Percentiles rank a stretch among this genome's conserved stretches.
These are phyloP conservation scores for Nissolia schottii DNA, from an alignment of 306 rosid species.

Conservation along the genomic window DNA sequence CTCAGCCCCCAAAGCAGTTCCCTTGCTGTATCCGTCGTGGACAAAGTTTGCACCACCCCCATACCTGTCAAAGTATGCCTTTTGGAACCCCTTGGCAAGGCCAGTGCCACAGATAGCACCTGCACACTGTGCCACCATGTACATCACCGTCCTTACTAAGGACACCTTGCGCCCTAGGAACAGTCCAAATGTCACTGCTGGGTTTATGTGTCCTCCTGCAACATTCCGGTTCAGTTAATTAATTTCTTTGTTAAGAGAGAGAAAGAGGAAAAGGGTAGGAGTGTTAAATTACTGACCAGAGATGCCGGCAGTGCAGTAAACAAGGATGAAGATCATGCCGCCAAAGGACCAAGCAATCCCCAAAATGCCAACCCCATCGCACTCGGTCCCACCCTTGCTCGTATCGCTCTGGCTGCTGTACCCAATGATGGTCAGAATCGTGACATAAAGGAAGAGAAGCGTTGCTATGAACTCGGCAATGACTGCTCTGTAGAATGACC, in stretches of 20 bases:
- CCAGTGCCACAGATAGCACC: slow-evolving; percentile 83
- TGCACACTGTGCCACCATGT: slow-evolving; percentile 68
- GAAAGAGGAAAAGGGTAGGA: background rate
- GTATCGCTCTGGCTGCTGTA: slow-evolving; percentile 35
- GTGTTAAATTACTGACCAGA: slow-evolving; percentile 20
- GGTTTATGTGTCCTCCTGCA: slow-evolving; percentile 94
- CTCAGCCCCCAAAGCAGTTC: slow-evolving; percentile 85
- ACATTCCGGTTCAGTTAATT: too few relatives aligned
- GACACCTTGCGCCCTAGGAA: slow-evolving; percentile 80
- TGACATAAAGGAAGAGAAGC: slow-evolving; percentile 79
- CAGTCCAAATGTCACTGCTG: slow-evolving; percentile 87
- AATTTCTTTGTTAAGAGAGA: background rate
- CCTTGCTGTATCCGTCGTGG: slow-evolving; percentile 57
- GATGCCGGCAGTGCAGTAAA: slow-evolving; percentile 95
- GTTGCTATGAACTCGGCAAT: slow-evolving; percentile 94
- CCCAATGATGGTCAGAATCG: slow-evolving; percentile 81
- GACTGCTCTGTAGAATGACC: slow-evolving; percentile 81
- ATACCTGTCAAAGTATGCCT: slow-evolving; percentile 37
- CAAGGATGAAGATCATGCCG: slow-evolving; percentile 97
- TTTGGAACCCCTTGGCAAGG: slow-evolving; percentile 86
- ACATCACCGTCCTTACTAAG: slow-evolving; percentile 55
- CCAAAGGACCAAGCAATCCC: slow-evolving; percentile 99
- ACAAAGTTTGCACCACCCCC: slow-evolving; percentile 80
- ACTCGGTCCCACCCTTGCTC: background rate
- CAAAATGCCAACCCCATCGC: slow-evolving; percentile 75